These are phyloP conservation scores for Globisporangium carolinianum DNA, from an alignment of 352 stramenopile species.

Conservation along the genomic window DNA sequence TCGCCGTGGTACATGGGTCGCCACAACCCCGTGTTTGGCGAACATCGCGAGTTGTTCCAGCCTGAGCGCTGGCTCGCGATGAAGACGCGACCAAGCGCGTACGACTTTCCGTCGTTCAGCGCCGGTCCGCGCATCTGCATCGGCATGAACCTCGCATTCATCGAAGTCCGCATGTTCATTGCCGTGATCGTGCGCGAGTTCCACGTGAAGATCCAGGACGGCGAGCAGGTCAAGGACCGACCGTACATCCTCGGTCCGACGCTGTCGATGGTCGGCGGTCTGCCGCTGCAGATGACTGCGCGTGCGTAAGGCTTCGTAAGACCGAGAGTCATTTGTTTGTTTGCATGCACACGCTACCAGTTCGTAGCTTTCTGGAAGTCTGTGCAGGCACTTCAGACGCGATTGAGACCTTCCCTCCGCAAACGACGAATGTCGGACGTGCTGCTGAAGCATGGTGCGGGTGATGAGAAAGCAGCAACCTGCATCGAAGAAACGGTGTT, in stretches of 20 bases:
- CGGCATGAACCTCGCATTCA: conserved; percentile 62
- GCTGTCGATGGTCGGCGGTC: background rate
- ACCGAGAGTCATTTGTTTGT: too few relatives aligned
- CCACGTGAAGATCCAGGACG: conserved; percentile 1
- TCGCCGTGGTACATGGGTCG: conserved; percentile 56
- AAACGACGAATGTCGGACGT: too few relatives aligned
- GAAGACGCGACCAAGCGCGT: conserved; percentile 42
- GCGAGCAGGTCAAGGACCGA: conserved; percentile 1
- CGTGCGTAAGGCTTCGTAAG: too few relatives aligned
- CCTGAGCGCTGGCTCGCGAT: conserved; percentile 67
- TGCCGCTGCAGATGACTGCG: conserved; percentile 1
- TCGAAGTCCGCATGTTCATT: conserved; percentile 56
- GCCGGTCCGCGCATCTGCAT: conserved; percentile 60
- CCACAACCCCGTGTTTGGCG: conserved; percentile 2
- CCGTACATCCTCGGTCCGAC: background rate
- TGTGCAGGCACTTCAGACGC: too few relatives aligned
- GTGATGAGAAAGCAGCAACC: too few relatives aligned
- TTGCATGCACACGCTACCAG: too few relatives aligned
- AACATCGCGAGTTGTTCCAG: conserved; percentile 36
- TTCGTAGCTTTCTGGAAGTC: too few relatives aligned
- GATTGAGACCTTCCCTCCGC: too few relatives aligned
- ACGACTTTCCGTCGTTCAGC: conserved; percentile 67
- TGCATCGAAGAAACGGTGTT: too few relatives aligned
- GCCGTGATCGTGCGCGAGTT: conserved; percentile 13
- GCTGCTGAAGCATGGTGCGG: too few relatives aligned